Base-by-base conservation (phyloP, 768 basidiomycete species). In the Lentinula lateritia region DNA sequence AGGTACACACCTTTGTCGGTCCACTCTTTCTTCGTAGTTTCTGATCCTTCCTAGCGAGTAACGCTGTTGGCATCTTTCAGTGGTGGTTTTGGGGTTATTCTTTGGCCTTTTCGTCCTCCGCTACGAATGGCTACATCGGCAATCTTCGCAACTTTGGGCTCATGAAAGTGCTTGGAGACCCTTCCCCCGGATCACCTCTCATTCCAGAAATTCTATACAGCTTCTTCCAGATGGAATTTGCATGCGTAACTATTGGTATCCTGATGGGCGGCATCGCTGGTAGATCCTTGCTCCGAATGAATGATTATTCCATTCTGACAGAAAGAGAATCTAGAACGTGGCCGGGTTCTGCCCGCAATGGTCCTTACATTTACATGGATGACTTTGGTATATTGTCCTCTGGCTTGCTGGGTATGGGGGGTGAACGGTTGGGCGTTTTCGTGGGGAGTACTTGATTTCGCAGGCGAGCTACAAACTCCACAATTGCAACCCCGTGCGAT, bases 211-310 rank as follows among this genome's bases (percentile, higher is more conserved):
- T 95, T 52, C 78, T 95, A 35, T 95, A 91, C 77, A 85, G 84
- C 66, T 88, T 93, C 73, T 94, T 90, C 77, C 90, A 92, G 70
- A 88, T 90, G 87, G 89, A 90, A 73, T 93, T 91, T 69, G 89
- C 86, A 20, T 89, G 87, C 60, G 90, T 93, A 16, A 93, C 91
- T 1, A 87, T 88, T 15, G 87, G 78, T 12, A 91, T 92, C 54
- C 71, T 92, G 32, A 78, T 90, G 80, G 89, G 89, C 48, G 88
- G 90, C 8, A 82, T 92, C 54, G 93, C 93, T 18, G 59, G 58
- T 59, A 20, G 7, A 43, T 28, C 5, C 5, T n/a, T 38, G 54
- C n/a, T 23, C n/a, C 6, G 38, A 23, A 41, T 39, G 3, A 15
- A 45, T 52, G 13, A 20, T 36, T 46, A 32, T 46, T 34, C 32